Percentiles rank a stretch among this genome's conserved stretches.
Conservation (phyloP, 2,329 filamentous ascomycete species). For the Parascedosporium putredinis region DNA sequence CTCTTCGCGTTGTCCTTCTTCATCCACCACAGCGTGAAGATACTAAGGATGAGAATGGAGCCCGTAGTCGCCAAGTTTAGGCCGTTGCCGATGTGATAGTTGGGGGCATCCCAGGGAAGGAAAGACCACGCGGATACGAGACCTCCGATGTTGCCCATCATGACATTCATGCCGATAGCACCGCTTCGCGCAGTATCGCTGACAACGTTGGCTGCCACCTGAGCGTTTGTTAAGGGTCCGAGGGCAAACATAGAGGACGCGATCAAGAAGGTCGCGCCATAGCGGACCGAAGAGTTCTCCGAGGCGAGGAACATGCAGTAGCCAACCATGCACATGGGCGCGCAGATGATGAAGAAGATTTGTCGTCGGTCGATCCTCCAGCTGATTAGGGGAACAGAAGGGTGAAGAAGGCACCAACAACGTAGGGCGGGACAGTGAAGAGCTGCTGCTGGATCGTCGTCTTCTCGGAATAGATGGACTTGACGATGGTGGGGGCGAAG, state of each 20-base stretch:
- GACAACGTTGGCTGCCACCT: constrained; percentile 54
- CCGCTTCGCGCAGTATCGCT: constrained; percentile 53
- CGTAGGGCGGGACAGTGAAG: constrained; percentile 58
- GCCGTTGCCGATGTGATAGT: constrained; percentile 61
- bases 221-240: constrained; percentile 53
- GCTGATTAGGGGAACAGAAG: constrained; percentile 46
- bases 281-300: constrained; percentile 39
- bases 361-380: constrained; percentile 50
- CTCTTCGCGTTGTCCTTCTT: constrained; percentile 49
- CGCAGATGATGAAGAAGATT: constrained; percentile 47
- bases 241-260: constrained; percentile 50
- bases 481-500: constrained; percentile 61
- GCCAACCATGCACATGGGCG: constrained; percentile 46
- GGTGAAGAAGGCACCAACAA: constrained; percentile 53
- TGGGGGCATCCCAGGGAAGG: constrained; percentile 48
- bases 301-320: constrained; percentile 59
- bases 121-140: constrained; percentile 55
- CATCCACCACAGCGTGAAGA: constrained; percentile 48
- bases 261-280: constrained; percentile 59
- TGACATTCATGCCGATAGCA: constrained; percentile 44
- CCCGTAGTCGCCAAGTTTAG: constrained; percentile 53
- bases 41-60: constrained; percentile 41
- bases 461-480: constrained; percentile 52
- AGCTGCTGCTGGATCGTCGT: constrained; percentile 54
- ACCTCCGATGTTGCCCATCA: constrained; percentile 56